Conservation (phyloP, 257 asterid species). For the Primulina eburnea region DNA sequence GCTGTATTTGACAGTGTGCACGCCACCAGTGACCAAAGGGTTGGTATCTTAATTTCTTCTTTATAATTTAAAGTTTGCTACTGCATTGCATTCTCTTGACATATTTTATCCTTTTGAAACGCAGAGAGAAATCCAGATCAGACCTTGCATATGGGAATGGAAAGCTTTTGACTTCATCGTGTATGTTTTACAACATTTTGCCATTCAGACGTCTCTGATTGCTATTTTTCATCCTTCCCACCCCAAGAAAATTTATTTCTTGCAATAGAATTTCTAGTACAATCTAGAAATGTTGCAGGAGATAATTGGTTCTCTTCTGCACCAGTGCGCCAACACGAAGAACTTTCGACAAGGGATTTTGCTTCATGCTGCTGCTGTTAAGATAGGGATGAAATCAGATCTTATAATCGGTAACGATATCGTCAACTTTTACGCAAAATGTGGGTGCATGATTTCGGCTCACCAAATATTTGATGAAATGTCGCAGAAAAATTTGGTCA, state of each 20-base stretch:
- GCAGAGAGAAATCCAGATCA: slow-evolving; percentile 64
- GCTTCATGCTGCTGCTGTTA: slow-evolving; percentile 60
- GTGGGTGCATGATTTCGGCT: slow-evolving; percentile 48
- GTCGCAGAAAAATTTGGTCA: slow-evolving; percentile 50
- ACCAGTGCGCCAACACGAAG: slow-evolving; percentile 54
- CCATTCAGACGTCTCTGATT: not conserved
- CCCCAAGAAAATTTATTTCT: not conserved
- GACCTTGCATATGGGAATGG: slow-evolving; percentile 95
- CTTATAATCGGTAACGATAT: slow-evolving; percentile 44
- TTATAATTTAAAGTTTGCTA: not conserved
- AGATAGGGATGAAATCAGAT: slow-evolving; percentile 44
- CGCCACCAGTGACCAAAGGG: slow-evolving; percentile 77
- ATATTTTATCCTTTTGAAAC: slow-evolving; percentile 8
- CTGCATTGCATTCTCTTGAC: slow-evolving; percentile 11
- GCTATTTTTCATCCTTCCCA: not conserved
- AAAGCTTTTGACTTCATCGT: not conserved
- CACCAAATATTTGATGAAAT: slow-evolving; percentile 57
- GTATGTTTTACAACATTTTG: not conserved
- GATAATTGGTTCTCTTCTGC: slow-evolving; percentile 48
- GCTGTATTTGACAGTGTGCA: slow-evolving; percentile 54
- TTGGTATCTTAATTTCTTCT: slow-evolving; percentile 25
- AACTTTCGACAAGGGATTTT: slow-evolving; percentile 37
- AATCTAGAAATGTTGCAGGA: slow-evolving; percentile 35
- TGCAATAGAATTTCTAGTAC: not conserved
- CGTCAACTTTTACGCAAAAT: slow-evolving; percentile 66